Percentiles rank a stretch among this genome's conserved stretches.
Evolutionary conservation across 192 early-diverging fungal species (phyloP).

Genomic region (Mortierella claussenii): DNA sequence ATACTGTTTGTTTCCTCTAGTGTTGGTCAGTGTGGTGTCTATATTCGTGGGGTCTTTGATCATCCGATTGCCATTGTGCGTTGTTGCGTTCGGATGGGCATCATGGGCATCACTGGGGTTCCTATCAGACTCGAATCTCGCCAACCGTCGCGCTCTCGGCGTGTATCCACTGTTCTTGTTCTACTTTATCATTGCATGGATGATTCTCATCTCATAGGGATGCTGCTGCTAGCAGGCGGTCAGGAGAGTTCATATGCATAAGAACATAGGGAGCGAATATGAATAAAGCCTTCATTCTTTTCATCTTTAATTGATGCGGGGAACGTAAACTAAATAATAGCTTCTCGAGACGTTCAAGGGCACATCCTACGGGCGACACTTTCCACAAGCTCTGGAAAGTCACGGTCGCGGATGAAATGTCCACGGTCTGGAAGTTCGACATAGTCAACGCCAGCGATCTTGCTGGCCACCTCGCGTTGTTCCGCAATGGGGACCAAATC

Average conservation of each 20-base stretch:
- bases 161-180: slow-evolving; percentile 96
- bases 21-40: slow-evolving; percentile 78
- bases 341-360: neutral
- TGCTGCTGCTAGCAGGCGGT: no score
- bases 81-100: slow-evolving; percentile 87
- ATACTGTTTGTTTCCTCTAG: slow-evolving; percentile 96
- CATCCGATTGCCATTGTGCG: slow-evolving; percentile 78
- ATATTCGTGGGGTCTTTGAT: slow-evolving; percentile 74
- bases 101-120: slow-evolving; percentile 96
- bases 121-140: slow-evolving; percentile 85
- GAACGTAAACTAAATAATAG: neutral
- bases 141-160: slow-evolving; percentile 85
- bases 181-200: slow-evolving; percentile 95
- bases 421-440: slow-evolving; percentile 52
- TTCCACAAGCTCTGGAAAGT: slow-evolving; percentile 54
- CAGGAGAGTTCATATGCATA: no score
- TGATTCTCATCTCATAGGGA: slow-evolving; percentile 86
- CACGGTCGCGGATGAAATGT: slow-evolving; percentile 41
- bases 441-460: slow-evolving; percentile 41
- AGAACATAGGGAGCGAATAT: no score
- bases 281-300: no score
- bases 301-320: no score
- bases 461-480: slow-evolving; percentile 53
- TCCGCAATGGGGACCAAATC: slow-evolving; percentile 53
- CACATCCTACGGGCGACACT: slow-evolving; percentile 40